Evolutionary conservation across 257 asterid species (phyloP), one percentile per base, ranked within the genome.

Genomic region (Solanum corneliomulleri): DNA sequence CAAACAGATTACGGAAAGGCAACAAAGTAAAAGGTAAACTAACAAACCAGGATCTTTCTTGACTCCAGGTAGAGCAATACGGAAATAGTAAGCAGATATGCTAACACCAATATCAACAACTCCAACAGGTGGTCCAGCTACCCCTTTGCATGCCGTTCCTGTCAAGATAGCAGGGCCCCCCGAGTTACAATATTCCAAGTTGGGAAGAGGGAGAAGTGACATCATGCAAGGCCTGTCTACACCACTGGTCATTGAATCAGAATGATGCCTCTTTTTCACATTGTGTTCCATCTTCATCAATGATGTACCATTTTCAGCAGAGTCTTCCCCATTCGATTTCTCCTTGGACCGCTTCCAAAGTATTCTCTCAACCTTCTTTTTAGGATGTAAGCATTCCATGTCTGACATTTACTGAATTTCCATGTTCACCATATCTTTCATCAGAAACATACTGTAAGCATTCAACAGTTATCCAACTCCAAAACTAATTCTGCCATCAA

Each of bases 21-120:
- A 47, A 31, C 18, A 20, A 20, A 42, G 41, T 49, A 20, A 23
- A 64, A 66, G 77, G 56, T 86, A 77, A 44, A 52, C 83, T 81
- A 71, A 27, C 87, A 88, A 89, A 96, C 99, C 97, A 41, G 95
- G 96, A 88, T 95, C 98, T 86, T 93, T 93, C 92, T 91, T 95
- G 87, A 95, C 98, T 88, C 99, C 99, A 82, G 99, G 99, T 87
- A 95, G 89, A 92, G 99, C 94, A 69, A 95, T 86, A 88, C 97
- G 94, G 82, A 96, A 96, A 86, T 94, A 95, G 88, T 94, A 96
- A 0, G 99, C 94, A 1, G 90, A 90, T 90, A 88, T 78, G 90
- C 95, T 90, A 27, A 87, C 92, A 68, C 98, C 99, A 74, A 94
- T 89, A 87, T 96, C 98, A 33, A 94, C 92, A 31, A 91, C 90